These are phyloP conservation scores for Monosporascus sp. DNA, from an alignment of 2,329 filamentous ascomycete species.

Conservation along the genomic window DNA sequence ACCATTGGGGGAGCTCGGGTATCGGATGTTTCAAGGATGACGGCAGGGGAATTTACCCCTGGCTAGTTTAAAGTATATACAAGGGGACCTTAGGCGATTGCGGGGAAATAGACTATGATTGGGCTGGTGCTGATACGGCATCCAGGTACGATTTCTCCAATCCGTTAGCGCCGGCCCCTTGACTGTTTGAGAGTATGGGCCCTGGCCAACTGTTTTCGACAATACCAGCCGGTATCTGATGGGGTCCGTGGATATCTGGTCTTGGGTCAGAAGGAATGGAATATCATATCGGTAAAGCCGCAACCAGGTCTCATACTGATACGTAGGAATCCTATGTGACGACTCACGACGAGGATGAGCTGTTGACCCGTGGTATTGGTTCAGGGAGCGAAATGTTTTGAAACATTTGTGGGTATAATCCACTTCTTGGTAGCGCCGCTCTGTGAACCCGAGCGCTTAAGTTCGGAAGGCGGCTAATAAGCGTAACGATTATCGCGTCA, in stretches of 20 bases:
- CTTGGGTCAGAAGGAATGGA: background rate
- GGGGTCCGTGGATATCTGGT: background rate
- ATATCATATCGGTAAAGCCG: no score
- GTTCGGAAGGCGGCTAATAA: no score
- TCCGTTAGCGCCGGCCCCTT: background rate
- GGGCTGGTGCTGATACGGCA: background rate
- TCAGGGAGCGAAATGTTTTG: background rate
- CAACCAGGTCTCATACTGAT: no score
- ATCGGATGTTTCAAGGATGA: no score
- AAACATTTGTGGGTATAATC: background rate
- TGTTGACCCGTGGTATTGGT: background rate
- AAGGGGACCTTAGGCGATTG: background rate
- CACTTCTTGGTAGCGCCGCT: no score
- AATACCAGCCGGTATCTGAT: background rate
- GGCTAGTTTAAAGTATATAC: background rate
- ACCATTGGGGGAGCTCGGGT: no score
- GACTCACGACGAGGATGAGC: no score
- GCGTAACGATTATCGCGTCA: no score
- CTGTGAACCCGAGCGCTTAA: no score
- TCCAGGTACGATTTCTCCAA: background rate
- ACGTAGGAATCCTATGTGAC: no score
- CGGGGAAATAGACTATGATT: background rate
- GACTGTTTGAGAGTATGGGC: background rate
- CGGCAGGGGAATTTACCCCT: background rate
- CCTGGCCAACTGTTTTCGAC: background rate